Evolutionary conservation across 1,284 basidiomycete species (phyloP), one percentile per base, ranked within the genome.

Genomic region (Blastosporella zonata): DNA sequence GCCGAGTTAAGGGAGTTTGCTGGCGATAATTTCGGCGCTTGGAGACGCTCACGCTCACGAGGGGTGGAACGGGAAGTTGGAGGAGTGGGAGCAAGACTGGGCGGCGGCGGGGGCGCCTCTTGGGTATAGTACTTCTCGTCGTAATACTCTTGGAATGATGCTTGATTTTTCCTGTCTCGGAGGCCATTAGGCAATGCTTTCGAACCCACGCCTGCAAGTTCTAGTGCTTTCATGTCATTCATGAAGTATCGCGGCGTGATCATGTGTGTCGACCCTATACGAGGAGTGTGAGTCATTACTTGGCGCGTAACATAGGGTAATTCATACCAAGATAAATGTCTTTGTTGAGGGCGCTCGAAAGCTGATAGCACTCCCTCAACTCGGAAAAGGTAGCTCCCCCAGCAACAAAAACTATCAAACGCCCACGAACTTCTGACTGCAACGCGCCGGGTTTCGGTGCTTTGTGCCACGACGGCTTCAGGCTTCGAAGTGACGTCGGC

Each of bases 381-480:
- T 99, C 97, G 0, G 92, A 93, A 66, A 95, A 97, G 1, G 96
- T 97, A 81, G 97, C 88, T 1, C 97, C 97, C 25, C 97, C 97
- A 9, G 92, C 92, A 10, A 98, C 77, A 66, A 98, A 99, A 34
- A 98, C 78, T 43, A 99, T 73, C 18, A 97, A 65, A n/a, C 96
- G 77, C 64, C 94, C 89, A 50, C 85, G 81, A 45, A 76, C 82
- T 47, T 88, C 84, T 44, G 69, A 67, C 6, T 73, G 65, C 6
- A 73, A 74, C 20, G 72, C 73, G 22, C 74, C 74, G 1, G 79
- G 68, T 56, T 75, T 78, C 3, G 78, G 77, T 4, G 84, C 81
- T 55, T 82, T 79, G 61, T 93, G 90, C 92, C 93, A 95, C 47
- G 81, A 86, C 4, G 92, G 91, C 64, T 85, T 85, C 62, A 81